These are phyloP conservation scores for Phytophthora pseudosyringae DNA, from an alignment of 352 stramenopile species.

Conservation along the genomic window DNA sequence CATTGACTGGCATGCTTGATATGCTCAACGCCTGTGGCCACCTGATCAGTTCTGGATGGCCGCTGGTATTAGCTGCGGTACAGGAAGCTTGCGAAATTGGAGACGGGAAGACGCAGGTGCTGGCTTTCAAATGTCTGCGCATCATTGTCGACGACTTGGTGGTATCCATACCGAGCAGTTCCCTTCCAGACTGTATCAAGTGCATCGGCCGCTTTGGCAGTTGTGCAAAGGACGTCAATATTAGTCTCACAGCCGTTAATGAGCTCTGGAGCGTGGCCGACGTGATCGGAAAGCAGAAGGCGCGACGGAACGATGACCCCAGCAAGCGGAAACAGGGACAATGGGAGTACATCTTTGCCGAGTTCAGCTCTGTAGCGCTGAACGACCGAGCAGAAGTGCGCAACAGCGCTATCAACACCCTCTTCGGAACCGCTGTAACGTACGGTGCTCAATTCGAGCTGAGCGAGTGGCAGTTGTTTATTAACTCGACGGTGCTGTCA, in stretches of 20 bases:
- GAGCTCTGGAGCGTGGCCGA: slow-evolving; percentile 95
- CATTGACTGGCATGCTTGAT: slow-evolving; percentile 73
- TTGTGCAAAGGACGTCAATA: slow-evolving; percentile 97
- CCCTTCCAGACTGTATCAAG: slow-evolving; percentile 82
- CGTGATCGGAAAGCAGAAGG: slow-evolving; percentile 73
- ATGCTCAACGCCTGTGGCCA: slow-evolving; percentile 81
- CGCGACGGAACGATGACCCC: slow-evolving; percentile 23
- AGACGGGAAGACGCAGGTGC: slow-evolving; percentile 80
- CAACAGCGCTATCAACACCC: slow-evolving; percentile 97
- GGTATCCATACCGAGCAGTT: slow-evolving; percentile 78
- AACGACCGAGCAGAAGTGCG: slow-evolving; percentile 94
- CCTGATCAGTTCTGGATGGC: slow-evolving; percentile 74
- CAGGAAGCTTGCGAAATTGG: slow-evolving; percentile 69
- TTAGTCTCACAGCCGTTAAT: slow-evolving; percentile 97
- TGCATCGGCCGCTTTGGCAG: slow-evolving; percentile 95
- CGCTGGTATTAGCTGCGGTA: slow-evolving; percentile 68
- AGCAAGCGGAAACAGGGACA: slow-evolving; percentile 40
- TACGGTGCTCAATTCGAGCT: slow-evolving; percentile 93
- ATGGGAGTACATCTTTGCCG: slow-evolving; percentile 75
- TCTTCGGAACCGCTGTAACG: slow-evolving; percentile 97
- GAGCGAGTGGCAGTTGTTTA: slow-evolving; percentile 92
- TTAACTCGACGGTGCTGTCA: slow-evolving; percentile 94
- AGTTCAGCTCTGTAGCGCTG: slow-evolving; percentile 90
- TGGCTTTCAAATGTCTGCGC: slow-evolving; percentile 96
- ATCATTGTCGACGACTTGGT: slow-evolving; percentile 97